Base-by-base conservation (phyloP, 495 filamentous ascomycete genomes). In the Aspergillus carlsbadensis region DNA sequence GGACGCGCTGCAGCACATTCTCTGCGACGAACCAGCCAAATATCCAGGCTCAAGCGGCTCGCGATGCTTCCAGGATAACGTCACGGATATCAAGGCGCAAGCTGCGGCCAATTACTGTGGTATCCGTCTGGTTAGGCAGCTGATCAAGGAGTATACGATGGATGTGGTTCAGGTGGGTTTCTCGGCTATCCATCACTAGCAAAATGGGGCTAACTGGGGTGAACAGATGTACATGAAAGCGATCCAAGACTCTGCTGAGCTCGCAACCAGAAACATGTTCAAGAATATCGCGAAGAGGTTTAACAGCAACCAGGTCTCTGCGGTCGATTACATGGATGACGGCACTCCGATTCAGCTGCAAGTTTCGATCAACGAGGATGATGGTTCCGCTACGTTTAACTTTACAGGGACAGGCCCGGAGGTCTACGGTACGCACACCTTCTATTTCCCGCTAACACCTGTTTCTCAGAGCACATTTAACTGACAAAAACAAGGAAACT, bases 81-180 rank as follows among this genome's bases (percentile, higher is more conserved):
- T 98, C 70, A 93, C 92, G 61, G 94, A 98, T 67, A 81, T 98
- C 15, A 92, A 95, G 69, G 94, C 94, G 1, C 92, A 96, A 62
- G 87, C 96, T 18, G 94, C 94, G 4, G 90, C 92, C 7, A 97
- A 98, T 66, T 87, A 96, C 65, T 96, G 96, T 64, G 94, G 94
- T 20, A 96, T 96, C 58, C 90, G 84, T 43, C 81, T 98, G 29
- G 96, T 98, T 55, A 81, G 80, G 35, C 74, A 78, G 0, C 74
- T 98, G 5, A 94, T 97, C 61, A 82, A 85, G 37, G 93, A 97
- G 61, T 97, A 96, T 59, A 87, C 89, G 14, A 88, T 93, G 65
- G 80, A 87, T 1, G 89, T 90, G 0, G 94, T 97, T 0, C 84
- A 92, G 61, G 91, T 93, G 69, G n/a, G n/a, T n/a, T n/a, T n/a